A percentile compares a stretch with the other conserved stretches of the same genome.
Evolutionary conservation across 2,329 filamentous ascomycete genomes (phyloP).

Genomic region (Ophiostoma triangulosporum): DNA sequence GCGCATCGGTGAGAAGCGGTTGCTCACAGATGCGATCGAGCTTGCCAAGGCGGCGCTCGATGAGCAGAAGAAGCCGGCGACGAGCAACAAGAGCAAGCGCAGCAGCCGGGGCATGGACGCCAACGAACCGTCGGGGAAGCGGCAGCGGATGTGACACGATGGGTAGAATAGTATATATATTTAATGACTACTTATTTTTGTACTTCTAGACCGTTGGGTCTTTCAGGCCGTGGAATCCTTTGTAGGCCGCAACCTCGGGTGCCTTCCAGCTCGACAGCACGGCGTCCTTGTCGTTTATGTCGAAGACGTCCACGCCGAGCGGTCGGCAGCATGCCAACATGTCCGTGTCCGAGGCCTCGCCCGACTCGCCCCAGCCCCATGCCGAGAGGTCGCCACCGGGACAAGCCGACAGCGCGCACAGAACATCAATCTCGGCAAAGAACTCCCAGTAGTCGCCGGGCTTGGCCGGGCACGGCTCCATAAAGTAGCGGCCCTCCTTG

Average conservation of each 20-base stretch:
- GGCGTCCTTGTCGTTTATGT: constrained; percentile 3
- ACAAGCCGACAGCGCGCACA: constrained; percentile 46
- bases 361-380: constrained; percentile 66
- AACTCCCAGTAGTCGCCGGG: constrained; percentile 56
- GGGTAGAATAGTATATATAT: background rate
- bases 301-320: constrained; percentile 57
- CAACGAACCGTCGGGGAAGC: constrained; percentile 6
- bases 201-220: background rate
- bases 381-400: constrained; percentile 68
- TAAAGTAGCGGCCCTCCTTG: constrained; percentile 59
- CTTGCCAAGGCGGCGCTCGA: constrained; percentile 14
- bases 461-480: constrained; percentile 42
- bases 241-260: background rate
- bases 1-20: constrained; percentile 23
- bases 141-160: constrained; percentile 4
- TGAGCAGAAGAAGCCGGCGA: constrained; percentile 10
- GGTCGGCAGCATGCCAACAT: constrained; percentile 61
- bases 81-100: constrained; percentile 2
- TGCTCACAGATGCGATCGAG: constrained; percentile 17
- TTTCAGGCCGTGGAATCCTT: background rate
- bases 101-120: background rate
- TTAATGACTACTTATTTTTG: background rate
- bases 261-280: background rate
- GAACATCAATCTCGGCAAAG: constrained; percentile 63
- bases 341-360: constrained; percentile 36